Base-by-base conservation (phyloP, 352 stramenopile genomes). In the Phytopythium aichiense region DNA sequence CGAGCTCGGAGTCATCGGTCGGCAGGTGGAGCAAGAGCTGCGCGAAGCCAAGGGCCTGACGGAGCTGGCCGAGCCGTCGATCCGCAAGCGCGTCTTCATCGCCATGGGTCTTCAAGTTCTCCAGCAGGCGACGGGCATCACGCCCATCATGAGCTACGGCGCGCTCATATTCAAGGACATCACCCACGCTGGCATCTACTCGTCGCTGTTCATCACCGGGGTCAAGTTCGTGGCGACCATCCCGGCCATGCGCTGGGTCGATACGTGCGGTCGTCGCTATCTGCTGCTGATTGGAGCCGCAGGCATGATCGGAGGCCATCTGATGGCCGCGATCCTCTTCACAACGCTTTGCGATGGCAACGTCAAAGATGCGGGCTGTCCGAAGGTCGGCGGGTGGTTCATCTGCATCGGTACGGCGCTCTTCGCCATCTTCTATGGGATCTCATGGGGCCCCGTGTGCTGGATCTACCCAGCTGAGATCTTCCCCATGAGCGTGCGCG, bases 401-500 rank as follows among this genome's bases (percentile, higher is more conserved):
- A 68, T 74, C 22, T 58, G 73, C 23, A 60, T 74, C 35, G 63
- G 28, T 12, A 67, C 62, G 28, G 42, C n/a, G n/a, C 22, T 74
- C 13, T 67, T 67, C 58, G 30, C 64, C 7, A 7, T 45, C 51
- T 45, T 45, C 51, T 57, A 45, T 20, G 31, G 30, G 18, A 57
- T 57, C 31, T 45, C 51, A 1, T 57, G 51, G 51, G 51, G 70
- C 5, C 64, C 70, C 1, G 53, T 77, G 43, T 67, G 67, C 53
- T 77, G 70, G 70, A 49, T 49, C 42, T 49, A 49, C 20, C 42
- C 42, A 9, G 18, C 72, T 16, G 78, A 88, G 66, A 71, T 82
- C 22, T 87, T 87, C 56, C 66, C 77, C 1, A 63, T 82, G 15
- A 69, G 28, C 40, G 56, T 82, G 15, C 73, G 75, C 11, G 75